phyloP scores from a whole-genome alignment of 768 basidiomycete species.

The Boletus vinaceobasis region DNA sequence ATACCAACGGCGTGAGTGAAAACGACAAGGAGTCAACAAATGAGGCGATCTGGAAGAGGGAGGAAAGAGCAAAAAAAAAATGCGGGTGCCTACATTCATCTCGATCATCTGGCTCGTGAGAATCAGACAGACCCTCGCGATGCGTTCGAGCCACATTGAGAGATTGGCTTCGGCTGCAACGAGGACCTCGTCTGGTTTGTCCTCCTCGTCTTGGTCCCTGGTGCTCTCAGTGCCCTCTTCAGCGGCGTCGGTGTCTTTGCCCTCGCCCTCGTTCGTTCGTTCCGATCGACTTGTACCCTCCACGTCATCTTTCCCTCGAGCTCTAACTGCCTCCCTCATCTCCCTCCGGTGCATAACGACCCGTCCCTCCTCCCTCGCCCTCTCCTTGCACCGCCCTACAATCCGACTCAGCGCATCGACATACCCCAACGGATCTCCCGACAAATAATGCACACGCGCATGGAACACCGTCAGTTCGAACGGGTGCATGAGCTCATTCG shows the following conservation, averaged over 20 bases:
- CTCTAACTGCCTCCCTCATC: neutral
- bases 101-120: slow-evolving; percentile 80
- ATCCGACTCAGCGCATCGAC: slow-evolving; percentile 69
- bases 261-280: neutral
- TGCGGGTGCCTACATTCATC: slow-evolving; percentile 62
- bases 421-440: slow-evolving; percentile 76
- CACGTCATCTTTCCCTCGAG: neutral
- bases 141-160: slow-evolving; percentile 83
- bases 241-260: neutral
- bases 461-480: slow-evolving; percentile 66
- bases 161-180: slow-evolving; percentile 32
- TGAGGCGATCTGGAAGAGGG: neutral
- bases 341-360: slow-evolving; percentile 13
- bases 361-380: slow-evolving; percentile 37
- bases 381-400: slow-evolving; percentile 55
- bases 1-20: neutral
- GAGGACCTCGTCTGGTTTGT: slow-evolving; percentile 17
- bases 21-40: neutral
- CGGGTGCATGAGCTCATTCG: slow-evolving; percentile 27
- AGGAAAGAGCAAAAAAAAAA: neutral
- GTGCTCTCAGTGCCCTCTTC: neutral
- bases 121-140: slow-evolving; percentile 70
- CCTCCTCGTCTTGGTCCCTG: neutral
- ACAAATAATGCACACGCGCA: slow-evolving; percentile 76
- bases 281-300: slow-evolving; percentile 1